Percentiles rank a stretch among this genome's conserved stretches.
Evolutionary conservation across 129 eudicot genomes (phyloP).

Genomic region (Escallonia herrerae): DNA sequence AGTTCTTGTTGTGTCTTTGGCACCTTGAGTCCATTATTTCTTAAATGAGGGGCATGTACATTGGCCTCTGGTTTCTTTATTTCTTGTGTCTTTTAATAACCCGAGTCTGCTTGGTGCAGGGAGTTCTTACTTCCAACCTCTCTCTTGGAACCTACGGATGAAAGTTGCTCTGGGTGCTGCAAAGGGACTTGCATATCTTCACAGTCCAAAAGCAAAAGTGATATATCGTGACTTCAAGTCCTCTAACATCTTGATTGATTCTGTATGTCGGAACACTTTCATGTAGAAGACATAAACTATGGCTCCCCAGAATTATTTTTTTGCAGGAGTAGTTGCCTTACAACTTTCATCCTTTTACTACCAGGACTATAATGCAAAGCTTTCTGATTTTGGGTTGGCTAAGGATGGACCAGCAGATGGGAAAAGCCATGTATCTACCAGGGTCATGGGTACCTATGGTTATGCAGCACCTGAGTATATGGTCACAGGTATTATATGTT

Average conservation of each 20-base stretch:
- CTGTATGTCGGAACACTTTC: conserved; percentile 12
- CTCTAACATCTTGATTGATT: conserved; percentile 38
- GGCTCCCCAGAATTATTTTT: not conserved
- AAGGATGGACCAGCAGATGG: conserved; percentile 28
- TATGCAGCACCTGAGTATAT: conserved; percentile 35
- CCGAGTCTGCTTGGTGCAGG: conserved; percentile 8
- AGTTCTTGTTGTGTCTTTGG: conserved; percentile 8
- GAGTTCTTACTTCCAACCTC: conserved; percentile 37
- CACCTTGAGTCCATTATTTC: not conserved
- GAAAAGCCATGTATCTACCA: conserved; percentile 27
- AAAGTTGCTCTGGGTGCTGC: conserved; percentile 47
- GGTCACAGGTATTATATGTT: conserved; percentile 13
- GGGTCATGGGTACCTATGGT: conserved; percentile 31
- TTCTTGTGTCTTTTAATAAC: not conserved
- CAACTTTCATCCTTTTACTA: not conserved
- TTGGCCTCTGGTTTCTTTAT: not conserved
- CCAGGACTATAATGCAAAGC: conserved; percentile 25
- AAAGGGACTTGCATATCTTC: conserved; percentile 41
- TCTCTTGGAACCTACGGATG: conserved; percentile 38
- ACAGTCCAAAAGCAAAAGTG: conserved; percentile 35
- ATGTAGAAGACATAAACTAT: not conserved
- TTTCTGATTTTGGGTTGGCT: conserved; percentile 31
- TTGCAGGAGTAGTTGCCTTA: not conserved
- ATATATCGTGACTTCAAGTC: conserved; percentile 46
- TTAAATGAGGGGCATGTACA: not conserved